These are phyloP conservation scores for Sarocladiaceae sp. DNA, from an alignment of 2,329 filamentous ascomycete species.

Conservation along the genomic window DNA sequence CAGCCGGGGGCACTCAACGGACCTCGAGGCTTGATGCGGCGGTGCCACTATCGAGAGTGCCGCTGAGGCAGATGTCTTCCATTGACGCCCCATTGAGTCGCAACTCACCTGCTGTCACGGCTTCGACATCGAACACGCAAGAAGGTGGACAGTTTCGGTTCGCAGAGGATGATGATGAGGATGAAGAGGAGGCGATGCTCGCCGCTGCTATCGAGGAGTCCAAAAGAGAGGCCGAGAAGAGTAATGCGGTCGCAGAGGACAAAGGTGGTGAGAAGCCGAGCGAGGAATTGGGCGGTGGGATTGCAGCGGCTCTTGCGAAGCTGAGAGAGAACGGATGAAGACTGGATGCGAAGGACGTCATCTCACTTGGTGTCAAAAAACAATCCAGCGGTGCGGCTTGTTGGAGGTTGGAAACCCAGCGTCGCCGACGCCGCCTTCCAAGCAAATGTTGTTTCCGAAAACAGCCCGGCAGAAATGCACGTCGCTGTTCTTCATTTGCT, in stretches of 20 bases:
- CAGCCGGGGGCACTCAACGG: conserved; percentile 6
- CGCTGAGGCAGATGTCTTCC: conserved; percentile 12
- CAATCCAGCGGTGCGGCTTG: background rate
- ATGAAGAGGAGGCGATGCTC: conserved; percentile 46
- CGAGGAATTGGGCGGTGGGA: conserved; percentile 49
- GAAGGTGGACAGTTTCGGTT: conserved; percentile 30
- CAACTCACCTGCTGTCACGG: background rate
- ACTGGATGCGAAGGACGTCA: background rate
- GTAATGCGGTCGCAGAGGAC: conserved; percentile 13
- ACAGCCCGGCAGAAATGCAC: too few relatives aligned
- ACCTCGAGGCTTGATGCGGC: background rate
- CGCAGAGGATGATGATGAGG: conserved; percentile 39
- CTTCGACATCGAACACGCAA: background rate
- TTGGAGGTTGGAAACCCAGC: background rate
- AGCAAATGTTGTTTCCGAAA: too few relatives aligned
- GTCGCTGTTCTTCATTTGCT: too few relatives aligned
- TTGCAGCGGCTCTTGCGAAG: conserved; percentile 58
- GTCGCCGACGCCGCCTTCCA: too few relatives aligned
- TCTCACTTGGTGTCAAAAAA: too few relatives aligned
- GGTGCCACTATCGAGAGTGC: conserved; percentile 22
- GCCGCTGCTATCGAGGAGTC: conserved; percentile 44
- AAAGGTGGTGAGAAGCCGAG: conserved; percentile 16
- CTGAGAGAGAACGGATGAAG: conserved; percentile 38
- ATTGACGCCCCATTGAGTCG: conserved; percentile 2
- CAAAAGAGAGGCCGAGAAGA: conserved; percentile 30